phyloP scores from a whole-genome alignment of 768 basidiomycete genomes.

The Leccinum truebloodii region DNA sequence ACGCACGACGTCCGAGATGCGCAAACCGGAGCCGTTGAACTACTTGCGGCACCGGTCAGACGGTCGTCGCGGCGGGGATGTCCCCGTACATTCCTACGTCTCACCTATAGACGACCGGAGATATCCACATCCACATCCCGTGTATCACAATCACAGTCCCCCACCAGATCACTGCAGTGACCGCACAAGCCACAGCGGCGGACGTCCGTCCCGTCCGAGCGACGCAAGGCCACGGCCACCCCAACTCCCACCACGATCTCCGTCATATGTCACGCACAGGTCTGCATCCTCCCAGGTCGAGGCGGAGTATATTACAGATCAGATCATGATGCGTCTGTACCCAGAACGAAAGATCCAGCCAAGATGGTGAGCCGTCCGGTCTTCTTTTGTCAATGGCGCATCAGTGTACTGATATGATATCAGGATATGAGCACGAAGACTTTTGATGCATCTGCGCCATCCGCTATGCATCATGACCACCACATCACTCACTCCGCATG shows the following conservation, averaged over 20 bases:
- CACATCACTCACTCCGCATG: neutral
- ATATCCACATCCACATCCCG: neutral
- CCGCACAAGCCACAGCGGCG: neutral
- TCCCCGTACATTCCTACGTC: conserved; percentile 1
- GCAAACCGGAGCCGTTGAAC: conserved; percentile 22
- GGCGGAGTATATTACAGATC: conserved; percentile 34
- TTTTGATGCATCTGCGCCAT: neutral
- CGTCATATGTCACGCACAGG: conserved; percentile 15
- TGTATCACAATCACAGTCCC: neutral
- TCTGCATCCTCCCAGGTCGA: conserved; percentile 31
- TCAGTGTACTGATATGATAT: neutral
- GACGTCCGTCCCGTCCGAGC: conserved; percentile 16
- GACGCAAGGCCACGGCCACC: conserved; percentile 21
- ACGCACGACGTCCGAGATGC: conserved; percentile 26
- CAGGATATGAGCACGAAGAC: neutral
- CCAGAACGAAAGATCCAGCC: conserved; percentile 35
- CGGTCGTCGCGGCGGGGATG: conserved; percentile 16
- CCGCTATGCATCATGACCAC: conserved; percentile 6
- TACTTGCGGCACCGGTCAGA: neutral
- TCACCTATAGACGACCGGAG: conserved; percentile 7
- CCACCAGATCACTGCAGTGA: conserved; percentile 5
- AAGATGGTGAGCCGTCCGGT: conserved; percentile 27
- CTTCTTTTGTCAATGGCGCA: neutral
- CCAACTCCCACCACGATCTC: conserved; percentile 13
- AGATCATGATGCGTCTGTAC: conserved; percentile 37